phyloP scores from a whole-genome alignment of 805 yeast genomes.

The Starmerella vaccinii region DNA sequence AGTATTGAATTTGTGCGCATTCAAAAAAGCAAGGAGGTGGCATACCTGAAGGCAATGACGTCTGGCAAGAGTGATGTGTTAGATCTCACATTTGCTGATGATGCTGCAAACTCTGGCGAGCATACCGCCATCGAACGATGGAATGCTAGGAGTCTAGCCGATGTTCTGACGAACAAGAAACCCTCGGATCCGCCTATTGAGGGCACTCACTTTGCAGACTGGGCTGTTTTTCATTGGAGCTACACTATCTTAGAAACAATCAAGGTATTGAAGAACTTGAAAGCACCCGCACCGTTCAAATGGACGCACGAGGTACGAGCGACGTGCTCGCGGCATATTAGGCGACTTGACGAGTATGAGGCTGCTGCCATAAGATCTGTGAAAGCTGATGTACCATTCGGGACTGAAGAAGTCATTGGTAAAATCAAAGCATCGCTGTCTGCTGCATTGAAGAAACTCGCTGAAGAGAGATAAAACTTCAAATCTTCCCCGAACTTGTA shows the following conservation, averaged over 20 bases:
- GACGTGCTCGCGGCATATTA: neutral
- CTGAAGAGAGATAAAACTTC: neutral
- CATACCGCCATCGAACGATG: conserved; percentile 35
- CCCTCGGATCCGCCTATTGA: conserved; percentile 1
- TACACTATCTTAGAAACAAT: conserved; percentile 27
- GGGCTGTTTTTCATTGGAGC: conserved; percentile 27
- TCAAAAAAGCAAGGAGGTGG: conserved; percentile 16
- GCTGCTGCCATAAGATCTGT: neutral
- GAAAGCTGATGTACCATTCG: neutral
- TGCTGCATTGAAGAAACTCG: neutral
- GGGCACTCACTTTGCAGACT: conserved; percentile 10
- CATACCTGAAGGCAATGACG: neutral
- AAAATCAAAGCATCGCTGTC: neutral
- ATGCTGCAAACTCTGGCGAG: conserved; percentile 9
- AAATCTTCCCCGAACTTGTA: neutral
- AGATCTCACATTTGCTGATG: neutral
- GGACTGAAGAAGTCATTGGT: neutral
- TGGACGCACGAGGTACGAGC: neutral
- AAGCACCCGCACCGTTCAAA: neutral
- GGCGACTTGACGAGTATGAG: neutral
- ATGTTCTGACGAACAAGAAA: conserved; percentile 13
- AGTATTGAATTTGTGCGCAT: conserved; percentile 10
- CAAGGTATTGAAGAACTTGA: conserved; percentile 12
- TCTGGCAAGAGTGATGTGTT: neutral
- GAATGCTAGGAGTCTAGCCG: conserved; percentile 25